These are phyloP conservation scores for Dothidotthia symphoricarpi DNA, from an alignment of 2,329 filamentous ascomycete species.

Conservation along the genomic window DNA sequence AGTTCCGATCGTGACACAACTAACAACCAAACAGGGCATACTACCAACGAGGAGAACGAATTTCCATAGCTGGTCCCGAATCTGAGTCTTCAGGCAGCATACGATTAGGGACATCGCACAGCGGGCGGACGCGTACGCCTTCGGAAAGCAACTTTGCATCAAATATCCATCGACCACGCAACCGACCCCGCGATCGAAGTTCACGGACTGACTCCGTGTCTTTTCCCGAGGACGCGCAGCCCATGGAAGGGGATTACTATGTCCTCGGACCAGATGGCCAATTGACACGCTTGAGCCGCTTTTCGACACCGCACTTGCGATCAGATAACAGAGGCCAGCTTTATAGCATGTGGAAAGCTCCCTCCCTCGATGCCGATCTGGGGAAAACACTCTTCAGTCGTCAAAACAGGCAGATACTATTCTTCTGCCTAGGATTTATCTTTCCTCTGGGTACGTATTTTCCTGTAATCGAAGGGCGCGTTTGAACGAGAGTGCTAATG, in stretches of 20 bases:
- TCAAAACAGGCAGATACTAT: constrained; percentile 70
- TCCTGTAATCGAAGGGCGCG: constrained; percentile 8
- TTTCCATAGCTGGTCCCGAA: constrained; percentile 35
- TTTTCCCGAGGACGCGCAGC: constrained; percentile 25
- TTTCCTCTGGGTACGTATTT: constrained; percentile 58
- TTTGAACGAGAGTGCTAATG: constrained; percentile 17
- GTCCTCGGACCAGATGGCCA: constrained; percentile 30
- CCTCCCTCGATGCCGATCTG: constrained; percentile 64
- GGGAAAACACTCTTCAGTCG: constrained; percentile 62
- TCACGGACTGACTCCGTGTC: constrained; percentile 34
- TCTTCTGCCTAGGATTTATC: constrained; percentile 75
- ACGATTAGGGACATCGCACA: constrained; percentile 36
- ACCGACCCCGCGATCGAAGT: constrained; percentile 34
- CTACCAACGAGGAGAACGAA: constrained; percentile 39
- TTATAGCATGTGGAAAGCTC: constrained; percentile 69
- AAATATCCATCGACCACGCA: constrained; percentile 41
- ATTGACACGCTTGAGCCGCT: constrained; percentile 17
- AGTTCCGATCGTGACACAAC: background rate
- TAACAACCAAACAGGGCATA: constrained; percentile 31
- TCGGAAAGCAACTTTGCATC: constrained; percentile 40
- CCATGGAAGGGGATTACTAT: constrained; percentile 32
- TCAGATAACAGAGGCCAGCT: constrained; percentile 47
- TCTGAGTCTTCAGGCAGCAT: constrained; percentile 36
- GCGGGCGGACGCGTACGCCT: constrained; percentile 38
- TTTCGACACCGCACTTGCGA: constrained; percentile 39